Percentiles rank a stretch among this genome's conserved stretches.
phyloP scores from a whole-genome alignment of 805 yeast genomes.

The Saccharomycopsis sp. region DNA sequence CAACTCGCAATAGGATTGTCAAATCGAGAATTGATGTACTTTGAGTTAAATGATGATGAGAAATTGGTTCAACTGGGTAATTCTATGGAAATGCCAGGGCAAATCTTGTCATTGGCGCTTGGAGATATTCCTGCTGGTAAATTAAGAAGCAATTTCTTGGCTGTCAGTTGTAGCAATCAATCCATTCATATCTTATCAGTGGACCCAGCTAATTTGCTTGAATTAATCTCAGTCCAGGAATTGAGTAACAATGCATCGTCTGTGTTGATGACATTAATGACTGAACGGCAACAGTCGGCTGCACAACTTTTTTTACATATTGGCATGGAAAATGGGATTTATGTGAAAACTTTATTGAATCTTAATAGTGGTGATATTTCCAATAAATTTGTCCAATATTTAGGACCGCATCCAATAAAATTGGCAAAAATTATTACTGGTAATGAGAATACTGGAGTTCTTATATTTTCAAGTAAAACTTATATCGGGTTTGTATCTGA shows the following conservation, averaged over 20 bases:
- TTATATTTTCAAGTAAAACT: constrained; percentile 29
- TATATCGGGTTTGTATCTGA: constrained; percentile 21
- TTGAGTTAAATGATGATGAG: constrained; percentile 63
- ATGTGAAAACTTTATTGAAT: constrained; percentile 56
- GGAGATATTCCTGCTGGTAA: constrained; percentile 45
- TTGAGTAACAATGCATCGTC: constrained; percentile 43
- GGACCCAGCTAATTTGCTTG: constrained; percentile 52
- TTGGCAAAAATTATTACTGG: constrained; percentile 36
- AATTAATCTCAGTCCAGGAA: constrained; percentile 56
- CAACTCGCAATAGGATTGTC: constrained; percentile 71
- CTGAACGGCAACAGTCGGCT: constrained; percentile 23
- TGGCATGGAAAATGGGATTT: constrained; percentile 82
- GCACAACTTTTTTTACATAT: constrained; percentile 47
- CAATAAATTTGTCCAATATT: constrained; percentile 60
- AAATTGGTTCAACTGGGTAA: constrained; percentile 66
- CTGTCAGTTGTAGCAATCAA: constrained; percentile 66
- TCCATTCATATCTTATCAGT: constrained; percentile 64
- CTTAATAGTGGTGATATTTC: constrained; percentile 50
- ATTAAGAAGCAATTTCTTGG: constrained; percentile 48
- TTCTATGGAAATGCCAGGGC: constrained; percentile 44
- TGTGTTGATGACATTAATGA: constrained; percentile 31
- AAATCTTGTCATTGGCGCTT: constrained; percentile 39
- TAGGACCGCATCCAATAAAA: constrained; percentile 62
- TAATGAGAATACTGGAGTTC: constrained; percentile 27
- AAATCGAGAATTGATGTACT: constrained; percentile 70